Evolutionary conservation across 1,284 basidiomycete genomes (phyloP).

Genomic region (Caloboletus firmus): DNA sequence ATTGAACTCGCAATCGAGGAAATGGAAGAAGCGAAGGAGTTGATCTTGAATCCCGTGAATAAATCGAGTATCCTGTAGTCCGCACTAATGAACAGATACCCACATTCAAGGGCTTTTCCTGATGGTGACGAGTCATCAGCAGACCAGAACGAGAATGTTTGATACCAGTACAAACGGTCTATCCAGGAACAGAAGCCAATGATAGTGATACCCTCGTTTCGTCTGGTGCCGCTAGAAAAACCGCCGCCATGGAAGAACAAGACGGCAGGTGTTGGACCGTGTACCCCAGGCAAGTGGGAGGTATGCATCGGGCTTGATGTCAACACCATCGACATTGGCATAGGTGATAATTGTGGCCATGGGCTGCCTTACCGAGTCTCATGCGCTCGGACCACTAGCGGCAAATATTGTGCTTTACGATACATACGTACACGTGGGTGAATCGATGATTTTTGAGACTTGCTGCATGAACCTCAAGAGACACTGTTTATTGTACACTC

Average conservation of each 20-base stretch:
- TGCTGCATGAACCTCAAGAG: no score
- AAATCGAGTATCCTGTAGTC: slow-evolving; percentile 9
- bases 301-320: slow-evolving; percentile 7
- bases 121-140: not conserved
- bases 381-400: not conserved
- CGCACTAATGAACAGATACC: slow-evolving; percentile 3
- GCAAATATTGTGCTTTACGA: no score
- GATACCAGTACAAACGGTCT: not conserved
- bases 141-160: not conserved
- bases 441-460: no score
- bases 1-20: slow-evolving; percentile 5
- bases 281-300: not conserved
- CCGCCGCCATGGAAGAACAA: slow-evolving; percentile 9
- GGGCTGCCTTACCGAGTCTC: not conserved
- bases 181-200: slow-evolving; percentile 4
- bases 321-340: slow-evolving; percentile 1
- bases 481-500: no score
- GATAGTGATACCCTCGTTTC: not conserved
- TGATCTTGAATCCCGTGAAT: slow-evolving; percentile 6
- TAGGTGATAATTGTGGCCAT: slow-evolving; percentile 1
- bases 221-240: slow-evolving; percentile 8
- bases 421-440: no score
- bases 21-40: slow-evolving; percentile 2
- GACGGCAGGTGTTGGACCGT: slow-evolving; percentile 5
- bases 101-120: slow-evolving; percentile 1